Percentiles rank a stretch among this genome's conserved stretches.
Evolutionary conservation across 768 basidiomycete genomes (phyloP).

Genomic region (Cyclocybe cylindracea): DNA sequence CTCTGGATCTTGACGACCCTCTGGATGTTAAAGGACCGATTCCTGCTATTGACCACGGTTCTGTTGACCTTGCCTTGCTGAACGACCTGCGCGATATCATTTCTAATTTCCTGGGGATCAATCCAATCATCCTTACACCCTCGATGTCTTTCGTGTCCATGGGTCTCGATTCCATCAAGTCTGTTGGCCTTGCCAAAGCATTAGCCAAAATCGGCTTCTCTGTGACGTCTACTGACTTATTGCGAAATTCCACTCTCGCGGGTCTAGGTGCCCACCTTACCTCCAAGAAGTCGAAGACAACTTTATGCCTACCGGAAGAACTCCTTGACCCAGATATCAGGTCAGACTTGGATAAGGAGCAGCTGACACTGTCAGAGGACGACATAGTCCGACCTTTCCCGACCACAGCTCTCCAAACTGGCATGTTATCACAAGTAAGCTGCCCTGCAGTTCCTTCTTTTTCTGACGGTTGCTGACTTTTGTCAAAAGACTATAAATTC

Average conservation of each 20-base stretch:
- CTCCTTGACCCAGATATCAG: conserved; percentile 1
- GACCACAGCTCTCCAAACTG: conserved; percentile 45
- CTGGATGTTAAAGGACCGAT: neutral
- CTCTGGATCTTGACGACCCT: neutral
- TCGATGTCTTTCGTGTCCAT: conserved; percentile 42
- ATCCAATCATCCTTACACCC: conserved; percentile 17
- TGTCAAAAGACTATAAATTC: conserved; percentile 28
- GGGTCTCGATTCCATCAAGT: conserved; percentile 49
- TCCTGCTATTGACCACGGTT: neutral
- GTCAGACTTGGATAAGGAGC: conserved; percentile 10
- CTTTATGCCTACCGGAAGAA: neutral
- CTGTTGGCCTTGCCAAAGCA: conserved; percentile 40
- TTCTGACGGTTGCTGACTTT: neutral
- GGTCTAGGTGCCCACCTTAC: conserved; percentile 14
- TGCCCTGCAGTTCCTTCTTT: neutral
- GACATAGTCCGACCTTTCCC: conserved; percentile 39
- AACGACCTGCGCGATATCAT: conserved; percentile 17
- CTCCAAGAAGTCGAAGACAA: neutral
- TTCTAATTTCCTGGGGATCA: conserved; percentile 27
- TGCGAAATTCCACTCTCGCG: conserved; percentile 28
- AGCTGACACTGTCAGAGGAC: conserved; percentile 17
- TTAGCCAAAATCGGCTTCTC: conserved; percentile 32
- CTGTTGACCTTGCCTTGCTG: conserved; percentile 15
- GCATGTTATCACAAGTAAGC: conserved; percentile 50
- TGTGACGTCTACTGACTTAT: conserved; percentile 37